phyloP scores from a whole-genome alignment of 371 early-diverging fungal genomes.

The Circinella umbellata region DNA sequence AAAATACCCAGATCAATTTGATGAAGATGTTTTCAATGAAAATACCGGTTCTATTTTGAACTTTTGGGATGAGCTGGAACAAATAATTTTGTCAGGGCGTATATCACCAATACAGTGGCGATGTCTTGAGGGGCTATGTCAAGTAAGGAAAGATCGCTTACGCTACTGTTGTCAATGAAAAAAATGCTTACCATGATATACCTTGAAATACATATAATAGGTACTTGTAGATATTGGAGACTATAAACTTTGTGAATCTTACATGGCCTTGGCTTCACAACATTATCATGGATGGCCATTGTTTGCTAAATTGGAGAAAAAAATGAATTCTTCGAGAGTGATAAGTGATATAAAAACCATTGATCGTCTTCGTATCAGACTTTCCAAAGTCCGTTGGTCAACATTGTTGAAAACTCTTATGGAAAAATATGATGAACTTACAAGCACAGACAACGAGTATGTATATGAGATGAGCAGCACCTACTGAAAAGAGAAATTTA shows the following conservation, averaged over 20 bases:
- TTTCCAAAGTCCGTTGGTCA: conserved; percentile 16
- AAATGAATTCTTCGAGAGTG: conserved; percentile 1
- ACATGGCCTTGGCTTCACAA: conserved; percentile 36
- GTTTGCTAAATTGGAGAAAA: conserved; percentile 31
- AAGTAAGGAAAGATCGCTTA: conserved; percentile 32
- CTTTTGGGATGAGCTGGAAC: conserved; percentile 8
- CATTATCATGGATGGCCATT: conserved; percentile 44
- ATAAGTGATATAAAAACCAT: background rate
- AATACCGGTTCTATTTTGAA: background rate
- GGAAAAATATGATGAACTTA: conserved; percentile 10
- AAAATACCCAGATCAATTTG: conserved; percentile 6
- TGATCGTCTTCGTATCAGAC: conserved; percentile 6
- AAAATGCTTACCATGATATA: background rate
- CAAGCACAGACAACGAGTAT: background rate
- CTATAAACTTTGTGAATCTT: conserved; percentile 43
- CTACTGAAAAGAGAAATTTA: too few relatives aligned
- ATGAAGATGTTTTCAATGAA: background rate
- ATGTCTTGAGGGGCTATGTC: conserved; percentile 61
- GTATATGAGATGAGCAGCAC: background rate
- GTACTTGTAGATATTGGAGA: conserved; percentile 66
- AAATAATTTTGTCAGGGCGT: conserved; percentile 14
- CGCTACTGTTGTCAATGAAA: background rate
- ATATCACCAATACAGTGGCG: conserved; percentile 49
- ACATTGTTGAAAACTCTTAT: conserved; percentile 12
- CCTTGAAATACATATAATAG: conserved; percentile 25